Evolutionary conservation across 1,284 basidiomycete species (phyloP).

Genomic region (Cryptococcus sp.): DNA sequence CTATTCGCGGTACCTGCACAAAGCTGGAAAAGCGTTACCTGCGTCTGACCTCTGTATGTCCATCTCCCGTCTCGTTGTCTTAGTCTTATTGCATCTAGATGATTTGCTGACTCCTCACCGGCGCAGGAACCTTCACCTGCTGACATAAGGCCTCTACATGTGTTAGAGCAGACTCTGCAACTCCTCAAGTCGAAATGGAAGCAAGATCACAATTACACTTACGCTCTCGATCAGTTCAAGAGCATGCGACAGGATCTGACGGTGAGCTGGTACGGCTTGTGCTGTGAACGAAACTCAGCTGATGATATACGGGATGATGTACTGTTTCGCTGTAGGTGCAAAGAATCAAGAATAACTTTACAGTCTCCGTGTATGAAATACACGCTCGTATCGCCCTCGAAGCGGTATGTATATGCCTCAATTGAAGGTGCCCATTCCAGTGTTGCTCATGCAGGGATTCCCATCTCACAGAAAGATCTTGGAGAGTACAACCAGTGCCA

Average conservation of each 20-base stretch:
- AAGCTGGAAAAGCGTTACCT: slow-evolving; percentile 95
- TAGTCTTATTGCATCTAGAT: neutral
- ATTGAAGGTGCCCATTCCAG: slow-evolving; percentile 6
- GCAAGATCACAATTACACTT: slow-evolving; percentile 72
- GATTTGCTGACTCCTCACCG: neutral
- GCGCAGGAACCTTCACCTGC: slow-evolving; percentile 86
- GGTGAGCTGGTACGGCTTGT: slow-evolving; percentile 55
- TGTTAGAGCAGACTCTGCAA: slow-evolving; percentile 79
- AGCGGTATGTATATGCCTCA: slow-evolving; percentile 57
- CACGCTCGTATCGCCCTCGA: slow-evolving; percentile 96
- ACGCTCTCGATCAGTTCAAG: slow-evolving; percentile 98
- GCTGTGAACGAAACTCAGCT: neutral
- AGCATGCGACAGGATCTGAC: slow-evolving; percentile 95
- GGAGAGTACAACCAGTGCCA: slow-evolving; percentile 99
- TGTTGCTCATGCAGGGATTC: slow-evolving; percentile 15
- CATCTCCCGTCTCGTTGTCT: too few relatives aligned
- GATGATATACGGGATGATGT: slow-evolving; percentile 3
- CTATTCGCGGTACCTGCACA: slow-evolving; percentile 85
- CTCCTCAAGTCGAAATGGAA: slow-evolving; percentile 89
- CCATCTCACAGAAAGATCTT: slow-evolving; percentile 73
- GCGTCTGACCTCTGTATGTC: slow-evolving; percentile 80
- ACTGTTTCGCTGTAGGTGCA: slow-evolving; percentile 85
- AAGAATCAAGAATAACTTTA: slow-evolving; percentile 98
- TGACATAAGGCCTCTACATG: slow-evolving; percentile 81
- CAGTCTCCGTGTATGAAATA: slow-evolving; percentile 95